Evolutionary conservation across 2,329 filamentous ascomycete species (phyloP), one percentile per base, ranked within the genome.

Genomic region (Apiospora aurea): DNA sequence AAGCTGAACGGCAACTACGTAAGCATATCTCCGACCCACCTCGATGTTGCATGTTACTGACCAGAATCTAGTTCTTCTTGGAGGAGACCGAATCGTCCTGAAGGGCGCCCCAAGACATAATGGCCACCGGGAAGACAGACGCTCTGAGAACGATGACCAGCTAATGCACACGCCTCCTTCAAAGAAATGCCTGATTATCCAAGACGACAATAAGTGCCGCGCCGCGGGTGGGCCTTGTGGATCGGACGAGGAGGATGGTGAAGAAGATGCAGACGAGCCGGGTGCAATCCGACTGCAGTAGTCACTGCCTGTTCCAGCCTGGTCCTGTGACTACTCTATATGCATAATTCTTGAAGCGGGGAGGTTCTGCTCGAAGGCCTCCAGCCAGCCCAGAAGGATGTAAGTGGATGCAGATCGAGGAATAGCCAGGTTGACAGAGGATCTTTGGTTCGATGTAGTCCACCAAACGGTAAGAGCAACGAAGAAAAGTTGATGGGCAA

Each of bases 1-100:
- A 99, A 99, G 89, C 78, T 95, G 79, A 85, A 85, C 76, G 97
- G 97, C 78, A 98, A 98, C 86, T 99, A 93, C 87, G 92, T 94
- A 87, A 87, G 91, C 38, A 68, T 29, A 68, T 47, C 21, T 26
- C 41, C 14, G 46, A 68, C 16, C 5, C 24, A 68, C 24, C 8
- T 21, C 29, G 21, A 13, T 18, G 21, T 44, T n/a, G 14, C 16
- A 47, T 26, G 8, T 11, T 16, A 47, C 68, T 69, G 24, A 69
- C 68, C 29, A 13, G 24, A 26, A 53, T 8, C 11, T 72, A 94
- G 92, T 98, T 97, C 92, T 98, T 98, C 93, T 84, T 98, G 83
- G 96, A 98, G 83, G 95, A 98, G 80, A 81, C 80, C 72, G 85
- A 84, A 81, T 85, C 84, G 84, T 88, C 85, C 90, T 94, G 87